A percentile compares a stretch with the other conserved stretches of the same genome.
phyloP scores from a whole-genome alignment of 2,329 filamentous ascomycete genomes.

The Onygenales sp. region DNA sequence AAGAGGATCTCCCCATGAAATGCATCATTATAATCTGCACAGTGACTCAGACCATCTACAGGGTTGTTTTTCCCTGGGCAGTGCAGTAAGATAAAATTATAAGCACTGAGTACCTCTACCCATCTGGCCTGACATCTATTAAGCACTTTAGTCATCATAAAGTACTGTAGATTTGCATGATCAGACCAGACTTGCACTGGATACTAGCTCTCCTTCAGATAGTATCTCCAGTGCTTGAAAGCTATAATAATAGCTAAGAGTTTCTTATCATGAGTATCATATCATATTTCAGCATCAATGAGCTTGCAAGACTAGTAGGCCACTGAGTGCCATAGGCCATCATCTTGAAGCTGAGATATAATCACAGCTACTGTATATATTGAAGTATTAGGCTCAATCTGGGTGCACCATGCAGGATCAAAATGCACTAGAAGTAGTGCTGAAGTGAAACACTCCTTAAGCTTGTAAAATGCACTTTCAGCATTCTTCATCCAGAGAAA shows the following conservation, averaged over 20 bases:
- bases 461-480: slow-evolving; percentile 7
- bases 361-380: slow-evolving; percentile 10
- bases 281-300: slow-evolving; percentile 13
- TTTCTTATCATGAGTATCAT: slow-evolving; percentile 23
- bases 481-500: slow-evolving; percentile 6
- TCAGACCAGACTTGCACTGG: slow-evolving; percentile 16
- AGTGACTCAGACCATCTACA: not conserved
- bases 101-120: slow-evolving; percentile 1
- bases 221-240: slow-evolving; percentile 15
- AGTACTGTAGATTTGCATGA: slow-evolving; percentile 20
- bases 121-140: slow-evolving; percentile 4
- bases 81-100: slow-evolving; percentile 1
- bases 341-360: slow-evolving; percentile 12
- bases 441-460: slow-evolving; percentile 12
- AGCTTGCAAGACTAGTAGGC: slow-evolving; percentile 18
- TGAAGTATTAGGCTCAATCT: slow-evolving; percentile 17
- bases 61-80: not conserved
- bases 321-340: slow-evolving; percentile 13
- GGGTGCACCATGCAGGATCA: slow-evolving; percentile 8
- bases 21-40: not conserved
- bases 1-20: not conserved
- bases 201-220: slow-evolving; percentile 10
- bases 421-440: slow-evolving; percentile 14
- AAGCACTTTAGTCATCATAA: slow-evolving; percentile 10
- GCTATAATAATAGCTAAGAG: slow-evolving; percentile 19